These are phyloP conservation scores for Botrytis cinerea DNA, from an alignment of 2,329 filamentous ascomycete species.

Conservation along the genomic window DNA sequence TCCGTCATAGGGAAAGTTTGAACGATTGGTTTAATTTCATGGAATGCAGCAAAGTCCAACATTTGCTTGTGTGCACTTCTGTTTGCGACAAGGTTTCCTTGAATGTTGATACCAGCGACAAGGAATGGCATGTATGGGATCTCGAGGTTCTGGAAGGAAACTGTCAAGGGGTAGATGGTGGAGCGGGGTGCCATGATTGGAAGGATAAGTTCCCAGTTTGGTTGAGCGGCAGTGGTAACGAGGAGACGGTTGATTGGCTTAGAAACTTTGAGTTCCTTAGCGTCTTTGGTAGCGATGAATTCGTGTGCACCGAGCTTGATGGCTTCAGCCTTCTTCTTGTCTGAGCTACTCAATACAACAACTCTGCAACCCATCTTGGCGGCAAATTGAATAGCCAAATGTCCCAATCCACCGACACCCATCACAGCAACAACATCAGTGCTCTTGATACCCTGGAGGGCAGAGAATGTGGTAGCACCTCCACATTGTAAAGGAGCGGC, in stretches of 20 bases:
- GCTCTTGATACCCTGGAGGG: conserved; percentile 40
- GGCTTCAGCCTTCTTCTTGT: conserved; percentile 64
- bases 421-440: conserved; percentile 45
- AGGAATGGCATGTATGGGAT: conserved; percentile 35
- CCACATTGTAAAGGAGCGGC: conserved; percentile 51
- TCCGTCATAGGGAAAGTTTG: conserved; percentile 55
- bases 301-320: conserved; percentile 58
- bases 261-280: conserved; percentile 42
- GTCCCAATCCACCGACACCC: conserved; percentile 61
- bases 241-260: conserved; percentile 33
- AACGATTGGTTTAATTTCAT: conserved; percentile 59
- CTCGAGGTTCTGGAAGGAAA: conserved; percentile 46
- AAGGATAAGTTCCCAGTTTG: conserved; percentile 29
- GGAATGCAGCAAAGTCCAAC: conserved; percentile 58
- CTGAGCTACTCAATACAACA: conserved; percentile 57
- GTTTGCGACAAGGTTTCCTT: conserved; percentile 29
- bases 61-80: conserved; percentile 56
- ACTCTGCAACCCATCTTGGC: conserved; percentile 62
- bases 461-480: conserved; percentile 45
- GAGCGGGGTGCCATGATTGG: conserved; percentile 46
- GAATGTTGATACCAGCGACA: conserved; percentile 25
- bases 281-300: conserved; percentile 56
- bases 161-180: conserved; percentile 63
- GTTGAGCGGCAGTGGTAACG: conserved; percentile 31
- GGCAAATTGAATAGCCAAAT: conserved; percentile 63